A percentile compares a stretch with the other conserved stretches of the same genome.
These are phyloP conservation scores for Globisporangium spiculum DNA, from an alignment of 352 stramenopile genomes.

Conservation along the genomic window DNA sequence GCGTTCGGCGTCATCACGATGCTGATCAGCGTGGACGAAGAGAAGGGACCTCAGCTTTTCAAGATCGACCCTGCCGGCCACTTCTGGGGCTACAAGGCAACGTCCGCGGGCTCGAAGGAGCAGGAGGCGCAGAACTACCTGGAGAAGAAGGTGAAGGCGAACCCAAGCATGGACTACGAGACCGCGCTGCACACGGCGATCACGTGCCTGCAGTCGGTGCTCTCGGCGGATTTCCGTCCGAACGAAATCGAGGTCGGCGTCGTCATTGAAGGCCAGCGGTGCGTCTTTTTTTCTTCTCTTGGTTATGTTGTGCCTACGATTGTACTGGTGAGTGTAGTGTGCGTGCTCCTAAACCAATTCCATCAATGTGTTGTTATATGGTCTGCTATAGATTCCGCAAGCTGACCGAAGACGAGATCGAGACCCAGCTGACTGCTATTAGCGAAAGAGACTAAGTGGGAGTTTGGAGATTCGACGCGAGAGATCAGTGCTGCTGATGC, in stretches of 20 bases:
- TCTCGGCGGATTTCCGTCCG: slow-evolving; percentile 97
- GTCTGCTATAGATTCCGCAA: slow-evolving; percentile 77
- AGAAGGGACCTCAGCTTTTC: slow-evolving; percentile 97
- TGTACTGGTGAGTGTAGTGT: too few species aligned
- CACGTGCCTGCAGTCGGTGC: slow-evolving; percentile 95
- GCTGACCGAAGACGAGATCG: slow-evolving; percentile 96
- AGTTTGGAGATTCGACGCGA: neutral
- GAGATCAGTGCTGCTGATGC: neutral
- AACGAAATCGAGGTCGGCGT: slow-evolving; percentile 94
- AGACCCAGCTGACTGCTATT: slow-evolving; percentile 97
- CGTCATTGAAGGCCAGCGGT: slow-evolving; percentile 54
- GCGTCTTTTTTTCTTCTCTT: slow-evolving; percentile 30
- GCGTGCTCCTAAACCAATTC: neutral
- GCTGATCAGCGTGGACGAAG: slow-evolving; percentile 97
- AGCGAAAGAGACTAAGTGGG: slow-evolving; percentile 89
- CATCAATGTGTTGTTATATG: slow-evolving; percentile 11
- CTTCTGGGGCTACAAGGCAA: slow-evolving; percentile 94
- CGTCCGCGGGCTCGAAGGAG: slow-evolving; percentile 94
- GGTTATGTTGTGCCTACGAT: too few species aligned
- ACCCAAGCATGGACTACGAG: slow-evolving; percentile 89
- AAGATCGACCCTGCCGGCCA: slow-evolving; percentile 99
- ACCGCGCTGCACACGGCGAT: slow-evolving; percentile 96
- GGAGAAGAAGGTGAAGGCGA: slow-evolving; percentile 96
- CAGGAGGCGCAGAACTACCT: slow-evolving; percentile 99
- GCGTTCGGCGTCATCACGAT: slow-evolving; percentile 95